Evolutionary conservation across 805 yeast genomes (phyloP), one percentile per base, ranked within the genome.

Genomic region (Lachancea kluyveri): DNA sequence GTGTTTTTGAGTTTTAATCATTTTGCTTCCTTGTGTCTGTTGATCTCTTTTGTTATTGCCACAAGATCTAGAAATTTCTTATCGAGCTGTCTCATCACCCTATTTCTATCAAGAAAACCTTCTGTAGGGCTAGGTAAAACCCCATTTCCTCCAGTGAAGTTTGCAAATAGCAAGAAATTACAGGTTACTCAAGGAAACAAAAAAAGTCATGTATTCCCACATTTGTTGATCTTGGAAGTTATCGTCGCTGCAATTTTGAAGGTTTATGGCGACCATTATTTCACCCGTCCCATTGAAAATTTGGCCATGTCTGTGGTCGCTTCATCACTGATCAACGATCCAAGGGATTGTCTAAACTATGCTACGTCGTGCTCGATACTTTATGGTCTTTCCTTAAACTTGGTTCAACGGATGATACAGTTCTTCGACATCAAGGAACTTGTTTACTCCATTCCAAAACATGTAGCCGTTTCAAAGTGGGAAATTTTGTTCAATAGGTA

Each of bases 251-350:
- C 46, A 3, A 12, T 49, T 11, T 21, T 48, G 8, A 49, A 43
- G 30, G 12, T 39, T n/a, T 43, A 37, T 24, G 48, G 48, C 15
- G 40, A 39, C 9, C 30, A 34, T 4, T 46, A 46, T 31, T 48
- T 54, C 27, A 30, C 45, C 9, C 30, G 31, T 6, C 56, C 54
- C 3, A 37, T 51, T 14, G 48, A 54, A 33, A 50, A 43, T 28
- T 35, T 56, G 26, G 50, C 58, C 3, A 37, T 51, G 22, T 41
- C 59, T 6, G 45, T 54, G 1, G 23, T 53, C 14, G 56, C 60
- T 11, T 54, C 61, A 1, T 53, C 56, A n/a, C 39, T 54, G 41
- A 51, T 53, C n/a, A 54, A 52, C 33, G 51, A 53, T 26, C 54
- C 59, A 3, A 36, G 33, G 9, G 51, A 52, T 21, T 46, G 54